phyloP scores from a whole-genome alignment of 2,329 filamentous ascomycete genomes.

The Cladophialophora chaetospira region DNA sequence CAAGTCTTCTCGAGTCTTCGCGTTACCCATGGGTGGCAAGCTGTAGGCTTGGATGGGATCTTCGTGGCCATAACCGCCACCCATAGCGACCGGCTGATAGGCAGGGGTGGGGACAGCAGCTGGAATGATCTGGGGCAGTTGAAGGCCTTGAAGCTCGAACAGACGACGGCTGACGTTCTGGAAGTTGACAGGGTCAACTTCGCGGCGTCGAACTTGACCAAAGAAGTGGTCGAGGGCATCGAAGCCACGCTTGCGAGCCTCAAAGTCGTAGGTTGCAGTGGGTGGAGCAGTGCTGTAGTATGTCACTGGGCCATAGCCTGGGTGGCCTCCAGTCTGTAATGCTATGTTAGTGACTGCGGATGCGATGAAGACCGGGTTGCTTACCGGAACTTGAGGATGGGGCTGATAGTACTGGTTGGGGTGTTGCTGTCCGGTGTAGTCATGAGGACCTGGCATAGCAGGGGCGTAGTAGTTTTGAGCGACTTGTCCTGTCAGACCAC shows the following conservation, averaged over 20 bases:
- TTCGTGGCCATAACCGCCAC: constrained; percentile 55
- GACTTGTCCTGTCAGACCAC: constrained; percentile 31
- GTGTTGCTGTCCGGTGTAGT: constrained; percentile 34
- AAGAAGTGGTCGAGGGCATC: constrained; percentile 94
- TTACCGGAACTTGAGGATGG: constrained; percentile 28
- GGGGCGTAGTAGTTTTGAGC: constrained; percentile 34
- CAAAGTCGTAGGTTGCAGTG: constrained; percentile 69
- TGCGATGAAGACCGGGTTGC: background rate
- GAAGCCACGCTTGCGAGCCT: constrained; percentile 79
- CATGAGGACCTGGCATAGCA: constrained; percentile 31
- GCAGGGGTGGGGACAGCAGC: constrained; percentile 48
- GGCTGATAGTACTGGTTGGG: constrained; percentile 36
- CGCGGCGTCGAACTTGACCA: constrained; percentile 84
- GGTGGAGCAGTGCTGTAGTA: constrained; percentile 68
- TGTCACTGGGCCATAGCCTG: constrained; percentile 71
- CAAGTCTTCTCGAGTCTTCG: constrained; percentile 90
- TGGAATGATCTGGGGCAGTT: constrained; percentile 62
- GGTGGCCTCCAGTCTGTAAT: constrained; percentile 55
- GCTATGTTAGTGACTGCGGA: background rate
- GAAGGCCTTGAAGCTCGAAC: constrained; percentile 73
- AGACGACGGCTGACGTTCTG: constrained; percentile 87
- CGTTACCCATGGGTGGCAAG: constrained; percentile 80
- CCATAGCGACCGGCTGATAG: constrained; percentile 54
- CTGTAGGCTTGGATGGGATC: constrained; percentile 75
- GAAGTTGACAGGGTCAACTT: constrained; percentile 88